phyloP scores from a whole-genome alignment of 108 stramenopile species.

The Conticribra weissflogii region DNA sequence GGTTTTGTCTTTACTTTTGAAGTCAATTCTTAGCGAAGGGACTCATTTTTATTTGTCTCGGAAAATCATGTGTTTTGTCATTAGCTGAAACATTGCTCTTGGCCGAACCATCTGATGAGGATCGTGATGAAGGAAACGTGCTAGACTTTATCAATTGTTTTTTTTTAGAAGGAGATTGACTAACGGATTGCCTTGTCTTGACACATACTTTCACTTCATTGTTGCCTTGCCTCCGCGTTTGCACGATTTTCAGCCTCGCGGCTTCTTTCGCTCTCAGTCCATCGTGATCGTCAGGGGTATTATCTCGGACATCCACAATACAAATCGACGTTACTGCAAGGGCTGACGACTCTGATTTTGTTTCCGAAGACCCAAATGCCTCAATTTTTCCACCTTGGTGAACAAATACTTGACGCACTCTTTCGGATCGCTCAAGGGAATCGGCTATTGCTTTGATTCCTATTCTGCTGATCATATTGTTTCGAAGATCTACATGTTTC shows the following conservation, averaged over 20 bases:
- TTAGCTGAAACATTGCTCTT: not conserved
- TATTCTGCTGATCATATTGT: slow-evolving; percentile 56
- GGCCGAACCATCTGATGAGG: slow-evolving; percentile 2
- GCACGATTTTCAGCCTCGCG: not conserved
- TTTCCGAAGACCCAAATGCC: slow-evolving; percentile 67
- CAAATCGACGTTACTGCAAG: slow-evolving; percentile 73
- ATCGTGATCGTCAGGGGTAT: slow-evolving; percentile 18
- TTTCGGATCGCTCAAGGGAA: slow-evolving; percentile 67
- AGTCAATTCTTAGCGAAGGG: not conserved
- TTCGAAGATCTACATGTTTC: slow-evolving; percentile 67
- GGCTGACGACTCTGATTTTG: slow-evolving; percentile 24
- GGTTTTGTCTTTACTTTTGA: too few species aligned
- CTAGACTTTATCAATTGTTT: not conserved
- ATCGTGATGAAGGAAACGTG: not conserved
- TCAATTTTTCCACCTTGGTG: slow-evolving; percentile 90
- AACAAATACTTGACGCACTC: slow-evolving; percentile 82
- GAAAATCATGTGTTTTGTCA: not conserved
- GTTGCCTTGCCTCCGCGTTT: not conserved
- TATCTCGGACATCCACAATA: slow-evolving; percentile 80
- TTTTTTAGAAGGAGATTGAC: slow-evolving; percentile 5
- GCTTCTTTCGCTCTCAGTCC: not conserved
- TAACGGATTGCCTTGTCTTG: not conserved
- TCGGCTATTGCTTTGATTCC: slow-evolving; percentile 81
- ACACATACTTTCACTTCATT: not conserved
- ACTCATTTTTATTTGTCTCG: not conserved